A percentile compares a stretch with the other conserved stretches of the same genome.
These are phyloP conservation scores for Pyrenochaeta sp. DNA, from an alignment of 2,329 filamentous ascomycete species.

Conservation along the genomic window DNA sequence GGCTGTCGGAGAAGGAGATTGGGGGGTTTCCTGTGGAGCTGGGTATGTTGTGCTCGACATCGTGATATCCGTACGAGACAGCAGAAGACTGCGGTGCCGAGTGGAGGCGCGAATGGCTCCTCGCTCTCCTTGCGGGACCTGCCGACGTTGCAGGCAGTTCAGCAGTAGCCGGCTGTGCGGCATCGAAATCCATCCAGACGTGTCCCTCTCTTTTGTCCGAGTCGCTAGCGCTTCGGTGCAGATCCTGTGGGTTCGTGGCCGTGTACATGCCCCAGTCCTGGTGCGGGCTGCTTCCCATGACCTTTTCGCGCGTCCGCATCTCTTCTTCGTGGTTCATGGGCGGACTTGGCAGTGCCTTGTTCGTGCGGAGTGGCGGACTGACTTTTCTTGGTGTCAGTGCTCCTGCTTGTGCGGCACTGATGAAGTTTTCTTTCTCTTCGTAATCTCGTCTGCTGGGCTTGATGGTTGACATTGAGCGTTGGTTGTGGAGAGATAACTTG, in stretches of 20 bases:
- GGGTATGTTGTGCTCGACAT: too few species aligned
- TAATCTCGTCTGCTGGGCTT: constrained; percentile 5
- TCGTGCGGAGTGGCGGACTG: constrained; percentile 34
- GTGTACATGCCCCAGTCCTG: constrained; percentile 14
- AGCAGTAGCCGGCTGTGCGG: constrained; percentile 26
- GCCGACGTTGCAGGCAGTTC: constrained; percentile 23
- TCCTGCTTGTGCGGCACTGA: constrained; percentile 5
- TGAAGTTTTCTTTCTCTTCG: constrained; percentile 25
- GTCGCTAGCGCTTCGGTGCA: constrained; percentile 16
- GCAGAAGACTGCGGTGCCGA: too few species aligned
- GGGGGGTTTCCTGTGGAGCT: constrained; percentile 1
- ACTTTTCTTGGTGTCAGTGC: constrained; percentile 17
- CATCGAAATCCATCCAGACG: constrained; percentile 10
- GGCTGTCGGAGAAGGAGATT: constrained; percentile 8
- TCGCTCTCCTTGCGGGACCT: constrained; percentile 1
- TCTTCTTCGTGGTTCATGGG: constrained; percentile 27
- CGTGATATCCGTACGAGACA: too few species aligned
- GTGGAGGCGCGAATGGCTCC: constrained; percentile 47
- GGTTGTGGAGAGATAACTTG: constrained; percentile 39
- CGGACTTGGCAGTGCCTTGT: constrained; percentile 42
- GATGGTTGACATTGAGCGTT: constrained; percentile 20
- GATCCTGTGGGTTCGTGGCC: constrained; percentile 5
- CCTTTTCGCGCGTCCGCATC: constrained; percentile 22
- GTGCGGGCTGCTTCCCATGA: constrained; percentile 11
- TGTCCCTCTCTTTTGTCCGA: constrained; percentile 13